phyloP scores from a whole-genome alignment of 108 stramenopile genomes.

The Fragilaria radians region DNA sequence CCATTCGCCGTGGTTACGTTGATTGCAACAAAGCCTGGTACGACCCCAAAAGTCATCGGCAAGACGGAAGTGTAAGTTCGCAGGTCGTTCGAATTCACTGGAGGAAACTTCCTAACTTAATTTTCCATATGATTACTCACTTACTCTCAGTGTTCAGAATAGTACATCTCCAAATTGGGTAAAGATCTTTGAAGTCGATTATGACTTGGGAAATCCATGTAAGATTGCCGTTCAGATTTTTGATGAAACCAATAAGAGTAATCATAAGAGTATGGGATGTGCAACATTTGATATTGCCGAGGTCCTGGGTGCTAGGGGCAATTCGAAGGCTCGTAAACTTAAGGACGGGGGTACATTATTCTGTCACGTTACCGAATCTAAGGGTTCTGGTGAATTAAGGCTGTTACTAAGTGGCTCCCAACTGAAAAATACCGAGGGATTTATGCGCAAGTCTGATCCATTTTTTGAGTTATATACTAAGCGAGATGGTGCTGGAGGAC shows the following conservation, averaged over 20 bases:
- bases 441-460: conserved; percentile 61
- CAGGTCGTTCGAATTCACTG: neutral
- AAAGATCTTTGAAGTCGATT: conserved; percentile 50
- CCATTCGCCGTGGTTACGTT: conserved; percentile 68
- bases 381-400: neutral
- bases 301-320: conserved; percentile 60
- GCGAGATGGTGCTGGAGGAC: conserved; percentile 41
- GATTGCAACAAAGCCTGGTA: conserved; percentile 33
- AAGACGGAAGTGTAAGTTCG: conserved; percentile 55
- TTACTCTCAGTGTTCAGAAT: conserved; percentile 46
- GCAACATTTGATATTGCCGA: conserved; percentile 65
- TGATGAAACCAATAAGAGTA: conserved; percentile 37
- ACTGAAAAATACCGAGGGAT: conserved; percentile 42
- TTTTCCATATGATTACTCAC: neutral
- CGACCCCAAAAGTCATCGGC: conserved; percentile 49
- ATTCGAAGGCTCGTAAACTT: conserved; percentile 53
- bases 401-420: neutral
- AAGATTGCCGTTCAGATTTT: conserved; percentile 38
- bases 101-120: neutral
- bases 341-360: conserved; percentile 39
- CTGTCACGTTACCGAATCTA: conserved; percentile 10
- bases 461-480: conserved; percentile 53
- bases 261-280: conserved; percentile 54
- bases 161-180: conserved; percentile 58
- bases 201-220: conserved; percentile 52